Conservation (phyloP, 306 rosid genomes). For the Vachellia pachyceras region DNA sequence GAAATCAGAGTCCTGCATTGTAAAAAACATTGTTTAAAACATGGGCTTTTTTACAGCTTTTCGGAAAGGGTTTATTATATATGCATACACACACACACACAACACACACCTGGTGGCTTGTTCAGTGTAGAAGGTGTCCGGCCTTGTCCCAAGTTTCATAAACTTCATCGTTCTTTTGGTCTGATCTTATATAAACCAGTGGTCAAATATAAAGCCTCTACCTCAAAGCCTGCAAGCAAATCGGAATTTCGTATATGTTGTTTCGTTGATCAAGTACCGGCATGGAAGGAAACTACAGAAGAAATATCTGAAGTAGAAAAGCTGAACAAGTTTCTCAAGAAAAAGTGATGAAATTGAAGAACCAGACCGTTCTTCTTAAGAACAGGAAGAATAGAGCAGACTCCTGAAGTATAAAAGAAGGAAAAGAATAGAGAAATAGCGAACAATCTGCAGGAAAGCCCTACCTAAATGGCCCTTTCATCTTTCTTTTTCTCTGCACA, state of each 20-base stretch:
- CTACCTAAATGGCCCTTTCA: constrained; percentile 29
- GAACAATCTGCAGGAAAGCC: background rate
- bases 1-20: constrained; percentile 74
- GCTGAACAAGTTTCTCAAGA: constrained; percentile 1
- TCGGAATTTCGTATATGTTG: background rate
- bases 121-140: constrained; percentile 70
- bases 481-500: constrained; percentile 7
- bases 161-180: constrained; percentile 57
- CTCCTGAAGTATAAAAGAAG: background rate
- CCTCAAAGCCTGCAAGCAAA: constrained; percentile 34
- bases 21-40: constrained; percentile 26
- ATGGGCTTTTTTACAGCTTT: constrained; percentile 23
- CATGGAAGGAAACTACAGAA: background rate
- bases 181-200: constrained; percentile 11
- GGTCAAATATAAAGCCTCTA: constrained; percentile 13
- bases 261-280: background rate
- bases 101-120: constrained; percentile 70
- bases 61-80: background rate
- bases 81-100: background rate
- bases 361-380: background rate
- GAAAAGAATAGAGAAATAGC: background rate
- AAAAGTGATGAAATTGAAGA: background rate
- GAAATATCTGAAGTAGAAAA: background rate
- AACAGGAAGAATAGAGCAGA: background rate
- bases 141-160: constrained; percentile 75